These are phyloP conservation scores for Eragrostis nindensis DNA, from an alignment of 176 grass and related monocot genomes.

Conservation along the genomic window DNA sequence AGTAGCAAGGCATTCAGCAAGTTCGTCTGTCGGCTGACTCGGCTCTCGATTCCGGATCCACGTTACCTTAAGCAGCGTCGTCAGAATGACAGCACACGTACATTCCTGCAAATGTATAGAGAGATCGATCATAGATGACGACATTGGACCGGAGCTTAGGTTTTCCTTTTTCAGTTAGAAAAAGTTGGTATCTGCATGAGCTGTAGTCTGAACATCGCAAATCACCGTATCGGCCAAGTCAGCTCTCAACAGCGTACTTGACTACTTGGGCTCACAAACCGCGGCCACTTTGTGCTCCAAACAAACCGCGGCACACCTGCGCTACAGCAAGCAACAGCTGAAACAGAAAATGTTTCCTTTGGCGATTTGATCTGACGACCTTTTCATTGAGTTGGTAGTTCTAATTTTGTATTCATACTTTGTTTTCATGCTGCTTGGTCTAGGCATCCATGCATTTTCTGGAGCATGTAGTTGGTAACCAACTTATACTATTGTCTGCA, in stretches of 20 bases:
- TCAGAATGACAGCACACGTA: not conserved
- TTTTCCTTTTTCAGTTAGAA: not conserved
- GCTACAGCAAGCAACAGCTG: not conserved
- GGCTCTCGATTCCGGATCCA: too few relatives aligned
- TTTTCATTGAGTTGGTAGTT: constrained; percentile 1
- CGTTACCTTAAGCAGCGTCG: too few relatives aligned
- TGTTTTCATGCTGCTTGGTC: not conserved
- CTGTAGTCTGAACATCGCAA: not conserved
- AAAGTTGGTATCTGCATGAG: not conserved
- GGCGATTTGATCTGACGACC: constrained; percentile 17
- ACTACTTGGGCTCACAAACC: not conserved
- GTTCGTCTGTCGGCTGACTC: too few relatives aligned
- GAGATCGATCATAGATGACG: not conserved
- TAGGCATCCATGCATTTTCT: not conserved
- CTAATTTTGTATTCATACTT: not conserved
- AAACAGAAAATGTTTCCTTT: not conserved
- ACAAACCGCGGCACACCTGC: constrained; percentile 12
- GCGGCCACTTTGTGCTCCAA: constrained; percentile 8
- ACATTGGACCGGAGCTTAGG: not conserved
- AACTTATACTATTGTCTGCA: not conserved
- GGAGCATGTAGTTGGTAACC: constrained; percentile 27
- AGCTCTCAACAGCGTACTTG: not conserved
- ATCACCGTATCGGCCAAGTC: not conserved
- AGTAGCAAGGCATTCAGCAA: too few relatives aligned
- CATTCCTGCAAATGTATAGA: not conserved